Conservation (phyloP, 768 basidiomycete species). For the Boletus speciosus region DNA sequence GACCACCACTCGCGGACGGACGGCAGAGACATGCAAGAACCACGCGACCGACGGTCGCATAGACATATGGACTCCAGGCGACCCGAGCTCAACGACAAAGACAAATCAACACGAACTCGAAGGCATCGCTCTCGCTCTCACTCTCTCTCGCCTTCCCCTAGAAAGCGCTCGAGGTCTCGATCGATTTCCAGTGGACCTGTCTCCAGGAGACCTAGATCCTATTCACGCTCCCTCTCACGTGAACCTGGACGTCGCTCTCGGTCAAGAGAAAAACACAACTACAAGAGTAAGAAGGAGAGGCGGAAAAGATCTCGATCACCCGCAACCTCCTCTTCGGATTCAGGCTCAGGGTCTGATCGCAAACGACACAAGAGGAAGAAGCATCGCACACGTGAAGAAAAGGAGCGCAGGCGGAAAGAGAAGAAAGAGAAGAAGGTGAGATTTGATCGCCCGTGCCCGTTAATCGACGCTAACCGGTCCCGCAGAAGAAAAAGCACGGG, state of each 20-base stretch:
- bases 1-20: slow-evolving; percentile 14
- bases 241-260: slow-evolving; percentile 33
- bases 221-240: slow-evolving; percentile 28
- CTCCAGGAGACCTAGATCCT: slow-evolving; percentile 12
- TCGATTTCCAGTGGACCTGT: slow-evolving; percentile 23
- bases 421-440: slow-evolving; percentile 71
- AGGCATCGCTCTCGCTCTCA: slow-evolving; percentile 21
- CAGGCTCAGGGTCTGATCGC: slow-evolving; percentile 31
- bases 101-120: slow-evolving; percentile 2
- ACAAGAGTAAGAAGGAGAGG: slow-evolving; percentile 25
- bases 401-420: slow-evolving; percentile 55
- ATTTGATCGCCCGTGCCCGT: neutral
- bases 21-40: slow-evolving; percentile 15
- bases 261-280: slow-evolving; percentile 29
- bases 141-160: slow-evolving; percentile 23
- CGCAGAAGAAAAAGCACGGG: slow-evolving; percentile 56
- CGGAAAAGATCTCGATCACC: slow-evolving; percentile 35
- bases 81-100: slow-evolving; percentile 6
- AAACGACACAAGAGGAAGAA: slow-evolving; percentile 44
- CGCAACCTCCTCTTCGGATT: slow-evolving; percentile 41
- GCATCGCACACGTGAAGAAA: slow-evolving; percentile 42
- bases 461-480: slow-evolving; percentile 1
- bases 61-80: slow-evolving; percentile 13
- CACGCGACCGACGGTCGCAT: slow-evolving; percentile 17
- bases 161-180: slow-evolving; percentile 24